These are phyloP conservation scores for Pleurotus tuoliensis DNA, from an alignment of 768 basidiomycete genomes.

Conservation along the genomic window DNA sequence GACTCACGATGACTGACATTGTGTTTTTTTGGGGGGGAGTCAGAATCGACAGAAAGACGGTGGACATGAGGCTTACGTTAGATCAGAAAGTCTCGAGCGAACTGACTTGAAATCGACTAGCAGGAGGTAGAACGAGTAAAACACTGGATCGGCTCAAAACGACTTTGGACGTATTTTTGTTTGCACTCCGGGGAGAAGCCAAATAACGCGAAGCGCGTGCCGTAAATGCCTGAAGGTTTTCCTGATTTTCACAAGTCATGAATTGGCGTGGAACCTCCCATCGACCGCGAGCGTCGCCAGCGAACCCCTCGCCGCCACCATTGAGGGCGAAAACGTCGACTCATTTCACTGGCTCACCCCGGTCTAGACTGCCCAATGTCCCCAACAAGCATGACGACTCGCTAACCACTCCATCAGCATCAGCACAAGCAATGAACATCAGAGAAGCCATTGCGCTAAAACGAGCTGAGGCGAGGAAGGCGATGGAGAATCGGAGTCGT, in stretches of 20 bases:
- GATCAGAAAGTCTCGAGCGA: background rate
- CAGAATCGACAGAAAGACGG: no score
- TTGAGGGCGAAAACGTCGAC: background rate
- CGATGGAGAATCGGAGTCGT: background rate
- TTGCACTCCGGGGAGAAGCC: background rate
- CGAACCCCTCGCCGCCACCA: background rate
- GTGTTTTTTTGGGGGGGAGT: no score
- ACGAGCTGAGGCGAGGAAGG: constrained; percentile 74
- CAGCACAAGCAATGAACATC: constrained; percentile 44
- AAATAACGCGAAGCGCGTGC: constrained; percentile 6
- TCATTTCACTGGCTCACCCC: background rate
- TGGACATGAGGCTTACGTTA: no score
- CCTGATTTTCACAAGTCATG: background rate
- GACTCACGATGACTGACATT: no score
- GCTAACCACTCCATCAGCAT: constrained; percentile 18
- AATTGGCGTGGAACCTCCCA: background rate
- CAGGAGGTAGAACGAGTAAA: no score
- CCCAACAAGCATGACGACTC: background rate
- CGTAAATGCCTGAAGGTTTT: background rate
- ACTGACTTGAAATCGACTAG: background rate
- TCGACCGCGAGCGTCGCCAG: background rate
- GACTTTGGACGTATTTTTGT: background rate
- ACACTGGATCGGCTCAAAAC: background rate
- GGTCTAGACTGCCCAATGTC: background rate
- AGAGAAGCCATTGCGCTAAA: constrained; percentile 78